Evolutionary conservation across 768 basidiomycete species (phyloP).

Genomic region (Tricholoma flavovirens): DNA sequence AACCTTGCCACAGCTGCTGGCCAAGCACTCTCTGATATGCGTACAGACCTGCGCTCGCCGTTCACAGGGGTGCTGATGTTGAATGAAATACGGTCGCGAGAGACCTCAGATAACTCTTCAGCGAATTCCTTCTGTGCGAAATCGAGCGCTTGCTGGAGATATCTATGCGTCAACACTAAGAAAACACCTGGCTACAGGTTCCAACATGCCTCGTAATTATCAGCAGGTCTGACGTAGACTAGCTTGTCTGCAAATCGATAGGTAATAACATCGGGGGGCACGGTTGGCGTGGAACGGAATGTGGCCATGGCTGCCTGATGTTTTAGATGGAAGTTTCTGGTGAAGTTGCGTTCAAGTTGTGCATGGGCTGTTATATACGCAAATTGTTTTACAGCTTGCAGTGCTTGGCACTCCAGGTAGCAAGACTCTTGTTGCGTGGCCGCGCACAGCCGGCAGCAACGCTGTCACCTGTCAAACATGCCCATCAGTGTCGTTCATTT

Average conservation of each 20-base stretch:
- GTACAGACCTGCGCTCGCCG: slow-evolving; percentile 30
- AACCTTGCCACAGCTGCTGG: slow-evolving; percentile 32
- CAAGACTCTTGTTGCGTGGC: too few species aligned
- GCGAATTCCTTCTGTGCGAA: slow-evolving; percentile 47
- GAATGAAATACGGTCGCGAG: slow-evolving; percentile 40
- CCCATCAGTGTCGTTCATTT: too few species aligned
- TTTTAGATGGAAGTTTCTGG: background rate
- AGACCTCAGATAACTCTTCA: slow-evolving; percentile 30
- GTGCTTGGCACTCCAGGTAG: too few species aligned
- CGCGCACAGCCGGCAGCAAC: too few species aligned
- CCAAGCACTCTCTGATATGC: slow-evolving; percentile 53
- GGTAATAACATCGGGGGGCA: slow-evolving; percentile 42
- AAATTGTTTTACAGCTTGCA: too few species aligned
- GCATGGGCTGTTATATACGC: too few species aligned
- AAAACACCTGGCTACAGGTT: background rate
- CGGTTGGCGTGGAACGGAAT: slow-evolving; percentile 16
- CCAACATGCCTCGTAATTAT: slow-evolving; percentile 35
- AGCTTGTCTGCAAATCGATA: slow-evolving; percentile 38
- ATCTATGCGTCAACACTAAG: background rate
- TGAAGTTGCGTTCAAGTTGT: background rate
- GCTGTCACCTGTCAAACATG: too few species aligned
- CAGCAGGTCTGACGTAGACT: slow-evolving; percentile 46
- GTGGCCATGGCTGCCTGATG: slow-evolving; percentile 12
- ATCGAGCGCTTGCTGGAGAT: slow-evolving; percentile 41
- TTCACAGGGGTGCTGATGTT: slow-evolving; percentile 29